Base-by-base conservation (phyloP, 176 grass and related monocot genomes). In the Tuctoria greenei region DNA sequence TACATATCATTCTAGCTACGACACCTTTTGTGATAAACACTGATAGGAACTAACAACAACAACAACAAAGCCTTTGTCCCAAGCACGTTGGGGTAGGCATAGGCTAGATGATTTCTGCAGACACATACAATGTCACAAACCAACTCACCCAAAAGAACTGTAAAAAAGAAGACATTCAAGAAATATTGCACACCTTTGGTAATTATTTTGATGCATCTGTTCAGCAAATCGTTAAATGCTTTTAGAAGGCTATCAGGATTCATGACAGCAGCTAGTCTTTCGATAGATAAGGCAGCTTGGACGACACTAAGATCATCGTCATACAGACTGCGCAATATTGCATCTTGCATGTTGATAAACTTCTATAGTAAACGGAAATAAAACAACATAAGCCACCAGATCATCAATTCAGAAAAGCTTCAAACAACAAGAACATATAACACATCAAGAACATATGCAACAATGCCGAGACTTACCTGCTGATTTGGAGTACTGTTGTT, bases 241-340 rank as follows among this genome's bases (percentile, higher is more conserved):
- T 93, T 86, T 20, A 97, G 57, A 81, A 97, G 95, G 68, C 61
- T 61, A 79, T 35, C 40, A 43, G 75, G 72, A 81, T 35, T 86
- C 15, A 81, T 60, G 34, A 88, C 66, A 75, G 82, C 74, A 81
- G 78, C 62, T 61, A 97, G 79, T 82, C 91, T 88, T 72, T 97
- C 86, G 80, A 97, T 91, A 41, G 88, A 97, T 80, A 97, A 97
- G 69, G 91, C 84, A 66, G 95, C 88, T 82, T 89, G 75, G 64
- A 97, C 95, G 87, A 97, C 95, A 83, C 55, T 86, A 82, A 93
- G 78, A 83, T 97, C 86, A n/a, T 90, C 88, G 63, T 97, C 91
- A 79, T 90, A 78, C 71, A 97, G n/a, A 20, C 73, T 88, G 37
- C 72, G 85, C 50, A 91, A 76, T 81, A 97, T 76, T 71, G 91